Percentiles rank a stretch among this genome's conserved stretches.
These are phyloP conservation scores for Chrysanthemum seticuspe DNA, from an alignment of 129 eudicot species.

Conservation along the genomic window DNA sequence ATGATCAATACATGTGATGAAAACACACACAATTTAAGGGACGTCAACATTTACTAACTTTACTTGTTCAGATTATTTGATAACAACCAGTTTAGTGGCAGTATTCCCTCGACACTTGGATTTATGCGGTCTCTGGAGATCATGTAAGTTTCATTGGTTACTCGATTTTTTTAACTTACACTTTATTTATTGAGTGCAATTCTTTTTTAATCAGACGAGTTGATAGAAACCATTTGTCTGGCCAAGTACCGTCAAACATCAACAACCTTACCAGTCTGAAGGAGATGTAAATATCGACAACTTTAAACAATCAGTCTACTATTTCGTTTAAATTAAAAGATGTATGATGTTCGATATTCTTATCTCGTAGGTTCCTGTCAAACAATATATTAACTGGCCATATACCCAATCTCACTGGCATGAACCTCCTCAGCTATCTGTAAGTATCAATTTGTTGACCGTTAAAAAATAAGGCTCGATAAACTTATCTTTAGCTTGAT, in stretches of 20 bases:
- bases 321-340: neutral
- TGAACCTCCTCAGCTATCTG: slow-evolving; percentile 39
- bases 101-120: slow-evolving; percentile 15
- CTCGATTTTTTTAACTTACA: neutral
- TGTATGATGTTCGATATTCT: neutral
- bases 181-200: slow-evolving; percentile 1
- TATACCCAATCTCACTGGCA: slow-evolving; percentile 43
- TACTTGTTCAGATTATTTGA: slow-evolving; percentile 16
- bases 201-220: slow-evolving; percentile 26
- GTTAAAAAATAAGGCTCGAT: neutral
- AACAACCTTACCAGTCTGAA: slow-evolving; percentile 22
- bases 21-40: neutral
- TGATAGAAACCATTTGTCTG: slow-evolving; percentile 24
- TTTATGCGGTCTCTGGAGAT: slow-evolving; percentile 14
- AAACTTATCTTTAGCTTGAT: neutral
- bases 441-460: slow-evolving; percentile 15
- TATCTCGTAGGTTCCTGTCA: slow-evolving; percentile 26
- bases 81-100: slow-evolving; percentile 17
- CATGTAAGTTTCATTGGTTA: slow-evolving; percentile 1
- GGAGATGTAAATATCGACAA: slow-evolving; percentile 19
- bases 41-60: neutral
- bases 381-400: slow-evolving; percentile 30
- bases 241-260: slow-evolving; percentile 31
- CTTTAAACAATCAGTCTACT: neutral
- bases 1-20: neutral